phyloP scores from a whole-genome alignment of 495 filamentous ascomycete genomes.

The Hypomontagnella monticulosa region DNA sequence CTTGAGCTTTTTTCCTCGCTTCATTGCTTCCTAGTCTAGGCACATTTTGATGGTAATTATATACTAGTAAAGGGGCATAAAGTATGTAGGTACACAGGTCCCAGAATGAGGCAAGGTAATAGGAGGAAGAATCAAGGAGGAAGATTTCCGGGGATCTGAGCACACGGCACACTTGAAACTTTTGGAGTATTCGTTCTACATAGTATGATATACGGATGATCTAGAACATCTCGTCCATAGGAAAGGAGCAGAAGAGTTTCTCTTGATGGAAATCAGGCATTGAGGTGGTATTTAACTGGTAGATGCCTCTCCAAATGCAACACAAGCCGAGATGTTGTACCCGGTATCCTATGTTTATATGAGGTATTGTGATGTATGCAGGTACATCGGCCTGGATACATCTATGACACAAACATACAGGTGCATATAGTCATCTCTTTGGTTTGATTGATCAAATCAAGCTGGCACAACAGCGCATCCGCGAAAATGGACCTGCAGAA shows the following conservation, averaged over 20 bases:
- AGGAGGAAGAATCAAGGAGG: slow-evolving; percentile 13
- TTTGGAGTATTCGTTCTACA: neutral
- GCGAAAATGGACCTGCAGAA: slow-evolving; percentile 33
- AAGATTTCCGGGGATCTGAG: slow-evolving; percentile 11
- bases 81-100: slow-evolving; percentile 4
- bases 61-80: slow-evolving; percentile 21
- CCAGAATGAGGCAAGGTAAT: slow-evolving; percentile 1
- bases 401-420: slow-evolving; percentile 23
- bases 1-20: slow-evolving; percentile 13
- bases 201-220: neutral
- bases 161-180: slow-evolving; percentile 9
- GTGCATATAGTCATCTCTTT: slow-evolving; percentile 3
- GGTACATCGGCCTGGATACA: slow-evolving; percentile 24
- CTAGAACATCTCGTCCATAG: too few species aligned
- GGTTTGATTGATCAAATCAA: slow-evolving; percentile 25
- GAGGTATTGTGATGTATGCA: slow-evolving; percentile 30
- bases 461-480: slow-evolving; percentile 31
- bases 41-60: slow-evolving; percentile 28
- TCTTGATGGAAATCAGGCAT: too few species aligned
- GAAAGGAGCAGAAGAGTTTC: too few species aligned
- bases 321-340: slow-evolving; percentile 5
- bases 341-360: neutral
- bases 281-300: neutral
- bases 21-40: neutral
- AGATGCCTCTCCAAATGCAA: slow-evolving; percentile 1